Conservation (phyloP, 2,329 filamentous ascomycete species). For the Aspergillus phoenicis region DNA sequence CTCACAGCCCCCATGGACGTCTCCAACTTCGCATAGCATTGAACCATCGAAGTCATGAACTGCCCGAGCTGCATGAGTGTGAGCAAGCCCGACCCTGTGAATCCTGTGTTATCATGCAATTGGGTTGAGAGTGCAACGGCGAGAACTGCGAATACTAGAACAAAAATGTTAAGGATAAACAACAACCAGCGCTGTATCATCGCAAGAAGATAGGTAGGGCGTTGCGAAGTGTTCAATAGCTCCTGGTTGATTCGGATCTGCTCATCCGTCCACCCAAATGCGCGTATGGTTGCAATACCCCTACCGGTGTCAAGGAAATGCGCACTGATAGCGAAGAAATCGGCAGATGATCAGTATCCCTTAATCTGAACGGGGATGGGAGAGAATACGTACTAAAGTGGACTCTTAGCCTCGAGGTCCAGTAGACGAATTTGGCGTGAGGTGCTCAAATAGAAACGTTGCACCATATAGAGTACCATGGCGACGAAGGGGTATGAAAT, state of each 20-base stretch:
- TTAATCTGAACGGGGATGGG: too few species aligned
- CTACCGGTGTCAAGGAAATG: constrained; percentile 55
- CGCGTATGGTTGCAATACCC: constrained; percentile 54
- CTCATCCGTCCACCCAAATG: constrained; percentile 50
- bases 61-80: too few species aligned
- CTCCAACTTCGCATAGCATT: too few species aligned
- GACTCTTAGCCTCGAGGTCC: constrained; percentile 56
- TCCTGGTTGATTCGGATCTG: constrained; percentile 41
- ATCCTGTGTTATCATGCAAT: neutral
- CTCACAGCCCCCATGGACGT: too few species aligned
- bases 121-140: neutral
- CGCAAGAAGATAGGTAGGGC: constrained; percentile 48
- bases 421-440: constrained; percentile 54
- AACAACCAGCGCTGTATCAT: constrained; percentile 48
- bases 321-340: constrained; percentile 17
- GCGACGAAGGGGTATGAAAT: constrained; percentile 42
- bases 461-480: constrained; percentile 46
- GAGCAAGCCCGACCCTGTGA: neutral
- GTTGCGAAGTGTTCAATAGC: constrained; percentile 44
- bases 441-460: constrained; percentile 50
- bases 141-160: constrained; percentile 21
- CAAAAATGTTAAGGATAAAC: constrained; percentile 46
- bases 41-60: too few species aligned
- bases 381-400: constrained; percentile 42
- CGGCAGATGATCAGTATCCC: too few species aligned